phyloP scores from a whole-genome alignment of 805 yeast species.

The Wickerhamiella sorbophila region DNA sequence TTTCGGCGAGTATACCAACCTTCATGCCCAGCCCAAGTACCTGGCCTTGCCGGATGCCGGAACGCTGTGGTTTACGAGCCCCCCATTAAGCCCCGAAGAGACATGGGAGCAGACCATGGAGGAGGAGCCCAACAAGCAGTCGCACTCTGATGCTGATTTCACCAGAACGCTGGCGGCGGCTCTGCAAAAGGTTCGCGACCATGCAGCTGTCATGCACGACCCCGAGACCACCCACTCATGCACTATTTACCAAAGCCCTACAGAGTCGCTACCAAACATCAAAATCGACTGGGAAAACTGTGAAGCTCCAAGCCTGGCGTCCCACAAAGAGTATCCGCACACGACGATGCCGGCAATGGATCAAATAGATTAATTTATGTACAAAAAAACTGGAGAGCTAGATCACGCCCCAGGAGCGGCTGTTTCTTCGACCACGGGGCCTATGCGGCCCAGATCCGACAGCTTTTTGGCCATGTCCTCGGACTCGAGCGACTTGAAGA shows the following conservation, averaged over 20 bases:
- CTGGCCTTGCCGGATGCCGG: slow-evolving; percentile 17
- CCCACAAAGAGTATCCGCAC: not conserved
- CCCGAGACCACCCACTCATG: not conserved
- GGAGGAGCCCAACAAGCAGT: slow-evolving; percentile 15
- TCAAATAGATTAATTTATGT: not conserved
- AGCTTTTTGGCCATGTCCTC: slow-evolving; percentile 12
- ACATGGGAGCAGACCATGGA: slow-evolving; percentile 15
- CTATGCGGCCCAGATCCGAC: not conserved
- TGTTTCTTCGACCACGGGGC: not conserved
- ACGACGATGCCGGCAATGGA: not conserved
- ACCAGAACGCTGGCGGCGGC: slow-evolving; percentile 12
- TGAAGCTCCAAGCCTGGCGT: not conserved
- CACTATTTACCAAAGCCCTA: not conserved
- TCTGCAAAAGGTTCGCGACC: slow-evolving; percentile 3
- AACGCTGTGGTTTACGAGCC: slow-evolving; percentile 15
- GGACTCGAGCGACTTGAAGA: slow-evolving; percentile 38
- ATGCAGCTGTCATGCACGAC: slow-evolving; percentile 1
- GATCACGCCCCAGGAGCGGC: too few species aligned
- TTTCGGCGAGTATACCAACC: slow-evolving; percentile 4
- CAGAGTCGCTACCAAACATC: not conserved
- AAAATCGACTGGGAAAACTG: not conserved
- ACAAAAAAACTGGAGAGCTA: not conserved
- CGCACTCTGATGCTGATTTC: slow-evolving; percentile 15
- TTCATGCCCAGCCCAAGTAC: slow-evolving; percentile 2
- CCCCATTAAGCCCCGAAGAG: slow-evolving; percentile 19